Percentiles rank a stretch among this genome's conserved stretches.
Evolutionary conservation across 1,284 basidiomycete species (phyloP).

Genomic region (Ganoderma sinense): DNA sequence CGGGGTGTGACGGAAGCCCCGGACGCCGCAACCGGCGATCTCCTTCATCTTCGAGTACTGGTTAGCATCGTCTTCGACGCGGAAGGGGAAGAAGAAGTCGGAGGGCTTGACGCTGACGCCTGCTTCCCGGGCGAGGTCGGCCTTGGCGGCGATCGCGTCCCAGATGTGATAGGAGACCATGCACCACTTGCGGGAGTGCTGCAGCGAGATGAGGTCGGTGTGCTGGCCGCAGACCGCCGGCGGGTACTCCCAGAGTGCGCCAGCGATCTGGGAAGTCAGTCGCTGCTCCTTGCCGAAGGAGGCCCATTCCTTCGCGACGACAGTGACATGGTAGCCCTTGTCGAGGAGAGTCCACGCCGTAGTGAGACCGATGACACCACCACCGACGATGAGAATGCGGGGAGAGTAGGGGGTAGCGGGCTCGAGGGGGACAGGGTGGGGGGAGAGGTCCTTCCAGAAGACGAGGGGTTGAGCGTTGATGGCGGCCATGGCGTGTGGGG

Average conservation of each 20-base stretch:
- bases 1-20: slow-evolving; percentile 42
- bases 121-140: slow-evolving; percentile 26
- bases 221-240: slow-evolving; percentile 46
- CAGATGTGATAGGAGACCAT: slow-evolving; percentile 44
- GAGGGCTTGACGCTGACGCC: slow-evolving; percentile 35
- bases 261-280: slow-evolving; percentile 43
- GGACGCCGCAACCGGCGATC: slow-evolving; percentile 36
- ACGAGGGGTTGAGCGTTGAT: slow-evolving; percentile 12
- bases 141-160: slow-evolving; percentile 31
- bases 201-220: slow-evolving; percentile 41
- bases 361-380: slow-evolving; percentile 38
- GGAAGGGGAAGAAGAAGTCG: slow-evolving; percentile 45
- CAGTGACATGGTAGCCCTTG: slow-evolving; percentile 42
- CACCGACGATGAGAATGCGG: slow-evolving; percentile 35
- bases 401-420: slow-evolving; percentile 18
- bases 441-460: slow-evolving; percentile 20
- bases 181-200: slow-evolving; percentile 42
- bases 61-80: slow-evolving; percentile 36
- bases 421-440: slow-evolving; percentile 8
- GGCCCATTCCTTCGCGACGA: slow-evolving; percentile 38
- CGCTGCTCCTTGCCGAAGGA: slow-evolving; percentile 31
- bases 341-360: slow-evolving; percentile 44
- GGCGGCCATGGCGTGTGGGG: slow-evolving; percentile 1
- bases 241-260: slow-evolving; percentile 45
- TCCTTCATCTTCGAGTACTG: slow-evolving; percentile 46